These are phyloP conservation scores for Mycena filopes DNA, from an alignment of 768 basidiomycete species.

Conservation along the genomic window DNA sequence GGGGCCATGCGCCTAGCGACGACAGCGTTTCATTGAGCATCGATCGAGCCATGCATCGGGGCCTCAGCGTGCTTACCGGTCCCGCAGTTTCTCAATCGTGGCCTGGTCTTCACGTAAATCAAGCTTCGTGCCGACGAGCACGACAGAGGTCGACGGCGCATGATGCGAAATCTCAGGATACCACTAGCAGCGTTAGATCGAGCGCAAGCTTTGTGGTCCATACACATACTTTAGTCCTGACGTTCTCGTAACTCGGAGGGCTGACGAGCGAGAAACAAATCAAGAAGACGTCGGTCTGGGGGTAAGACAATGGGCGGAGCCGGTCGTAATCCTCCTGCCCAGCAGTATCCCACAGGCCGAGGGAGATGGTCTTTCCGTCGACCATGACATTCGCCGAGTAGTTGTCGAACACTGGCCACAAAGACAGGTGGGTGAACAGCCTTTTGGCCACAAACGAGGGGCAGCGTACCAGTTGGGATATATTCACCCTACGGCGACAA, in stretches of 20 bases:
- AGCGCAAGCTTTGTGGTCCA: not conserved
- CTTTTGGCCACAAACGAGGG: conserved; percentile 16
- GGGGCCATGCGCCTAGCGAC: conserved; percentile 87
- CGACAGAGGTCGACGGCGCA: conserved; percentile 91
- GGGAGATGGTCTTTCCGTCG: conserved; percentile 97
- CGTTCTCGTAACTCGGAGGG: conserved; percentile 98
- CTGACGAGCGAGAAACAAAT: conserved; percentile 99
- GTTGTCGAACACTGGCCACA: conserved; percentile 89
- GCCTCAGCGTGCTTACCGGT: conserved; percentile 64
- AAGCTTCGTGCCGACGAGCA: conserved; percentile 96
- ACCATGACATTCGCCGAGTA: conserved; percentile 99
- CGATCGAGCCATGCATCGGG: no score
- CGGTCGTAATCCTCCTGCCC: conserved; percentile 99
- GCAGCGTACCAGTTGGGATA: conserved; percentile 85
- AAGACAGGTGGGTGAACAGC: conserved; percentile 18
- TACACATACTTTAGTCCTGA: conserved; percentile 88
- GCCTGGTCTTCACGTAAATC: conserved; percentile 95
- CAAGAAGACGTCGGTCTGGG: conserved; percentile 99
- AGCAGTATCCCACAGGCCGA: conserved; percentile 99
- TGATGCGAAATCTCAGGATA: conserved; percentile 98
- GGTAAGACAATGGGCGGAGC: conserved; percentile 96
- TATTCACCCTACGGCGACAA: conserved; percentile 82
- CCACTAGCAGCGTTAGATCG: conserved; percentile 66
- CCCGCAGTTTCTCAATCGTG: conserved; percentile 92
- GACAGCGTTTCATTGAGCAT: conserved; percentile 19